Percentiles rank a stretch among this genome's conserved stretches.
phyloP scores from a whole-genome alignment of 176 grass and related monocot genomes.

The Alloteropsis semialata region DNA sequence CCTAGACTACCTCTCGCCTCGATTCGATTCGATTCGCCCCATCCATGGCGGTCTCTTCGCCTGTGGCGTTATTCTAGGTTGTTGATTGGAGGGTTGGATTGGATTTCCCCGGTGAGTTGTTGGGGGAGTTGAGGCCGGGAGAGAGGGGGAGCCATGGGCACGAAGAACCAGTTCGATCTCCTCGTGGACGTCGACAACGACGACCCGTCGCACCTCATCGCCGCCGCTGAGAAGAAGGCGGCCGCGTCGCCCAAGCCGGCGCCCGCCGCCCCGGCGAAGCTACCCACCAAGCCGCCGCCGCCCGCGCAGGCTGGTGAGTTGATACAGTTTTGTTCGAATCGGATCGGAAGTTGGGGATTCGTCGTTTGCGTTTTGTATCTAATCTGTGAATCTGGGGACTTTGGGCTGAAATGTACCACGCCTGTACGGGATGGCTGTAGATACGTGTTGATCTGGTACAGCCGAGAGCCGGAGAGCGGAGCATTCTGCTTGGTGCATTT shows the following conservation, averaged over 20 bases:
- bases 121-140: not conserved
- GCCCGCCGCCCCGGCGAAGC: constrained; percentile 33
- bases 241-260: constrained; percentile 36
- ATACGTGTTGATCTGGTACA: not conserved
- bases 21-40: not conserved
- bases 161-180: constrained; percentile 73
- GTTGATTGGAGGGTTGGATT: not conserved
- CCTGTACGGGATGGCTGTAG: not conserved
- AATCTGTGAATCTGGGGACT: not conserved
- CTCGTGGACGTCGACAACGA: constrained; percentile 76
- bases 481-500: not conserved
- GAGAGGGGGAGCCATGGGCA: constrained; percentile 40
- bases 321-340: not conserved
- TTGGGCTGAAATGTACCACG: not conserved
- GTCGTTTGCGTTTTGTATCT: not conserved
- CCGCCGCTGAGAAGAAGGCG: constrained; percentile 56
- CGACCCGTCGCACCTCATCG: constrained; percentile 58
- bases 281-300: constrained; percentile 60
- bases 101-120: not conserved
- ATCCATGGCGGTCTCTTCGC: constrained; percentile 36
- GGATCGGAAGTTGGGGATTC: not conserved
- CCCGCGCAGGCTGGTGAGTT: constrained; percentile 72
- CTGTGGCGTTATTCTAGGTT: constrained; percentile 8
- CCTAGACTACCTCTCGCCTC: not conserved
- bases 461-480: not conserved